A percentile compares a stretch with the other conserved stretches of the same genome.
phyloP scores from a whole-genome alignment of 1,139 yeast species.

The Yamadazyma triangularis region DNA sequence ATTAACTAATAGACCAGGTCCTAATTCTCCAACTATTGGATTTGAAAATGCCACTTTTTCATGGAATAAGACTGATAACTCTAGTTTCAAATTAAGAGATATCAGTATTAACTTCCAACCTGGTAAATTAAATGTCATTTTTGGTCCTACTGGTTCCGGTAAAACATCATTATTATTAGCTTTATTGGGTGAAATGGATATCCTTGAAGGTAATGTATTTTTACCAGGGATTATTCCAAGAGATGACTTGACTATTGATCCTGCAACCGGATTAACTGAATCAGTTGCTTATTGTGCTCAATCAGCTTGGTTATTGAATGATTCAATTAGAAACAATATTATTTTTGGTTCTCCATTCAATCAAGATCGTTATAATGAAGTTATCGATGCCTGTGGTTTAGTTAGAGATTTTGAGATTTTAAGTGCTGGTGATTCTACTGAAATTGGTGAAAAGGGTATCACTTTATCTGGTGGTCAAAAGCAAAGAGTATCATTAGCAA shows the following conservation, averaged over 20 bases:
- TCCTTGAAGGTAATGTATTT: constrained; percentile 63
- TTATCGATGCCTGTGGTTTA: constrained; percentile 82
- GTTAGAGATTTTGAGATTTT: constrained; percentile 74
- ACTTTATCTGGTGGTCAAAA: constrained; percentile 97
- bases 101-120: constrained; percentile 61
- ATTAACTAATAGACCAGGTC: constrained; percentile 48
- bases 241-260: constrained; percentile 64
- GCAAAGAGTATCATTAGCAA: constrained; percentile 90
- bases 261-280: constrained; percentile 75
- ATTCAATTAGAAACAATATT: constrained; percentile 79
- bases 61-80: constrained; percentile 56
- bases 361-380: constrained; percentile 70
- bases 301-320: constrained; percentile 92
- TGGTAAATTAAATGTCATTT: constrained; percentile 76
- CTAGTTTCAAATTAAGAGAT: constrained; percentile 74
- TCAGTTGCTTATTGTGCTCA: constrained; percentile 95
- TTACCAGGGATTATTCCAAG: constrained; percentile 77
- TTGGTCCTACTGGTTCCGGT: constrained; percentile 95
- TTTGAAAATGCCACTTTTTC: constrained; percentile 80
- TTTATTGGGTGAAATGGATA: constrained; percentile 89
- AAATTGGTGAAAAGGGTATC: constrained; percentile 94
- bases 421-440: constrained; percentile 80
- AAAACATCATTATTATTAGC: constrained; percentile 89
- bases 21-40: constrained; percentile 68
- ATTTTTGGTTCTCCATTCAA: constrained; percentile 71